Conservation (phyloP, 371 early-diverging fungal species). For the Saksenaea oblongispora region DNA sequence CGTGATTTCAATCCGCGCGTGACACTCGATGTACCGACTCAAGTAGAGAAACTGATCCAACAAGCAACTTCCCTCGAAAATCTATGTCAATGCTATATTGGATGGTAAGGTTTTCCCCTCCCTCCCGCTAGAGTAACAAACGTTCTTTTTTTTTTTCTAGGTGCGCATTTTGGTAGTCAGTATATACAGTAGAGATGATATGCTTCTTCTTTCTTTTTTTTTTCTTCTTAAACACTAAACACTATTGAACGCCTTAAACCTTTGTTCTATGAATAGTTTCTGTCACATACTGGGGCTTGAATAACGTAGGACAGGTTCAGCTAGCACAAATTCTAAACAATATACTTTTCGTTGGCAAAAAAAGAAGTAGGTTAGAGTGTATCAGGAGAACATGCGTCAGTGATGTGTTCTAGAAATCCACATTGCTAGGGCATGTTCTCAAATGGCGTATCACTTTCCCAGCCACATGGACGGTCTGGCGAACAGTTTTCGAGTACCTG, state of each 20-base stretch:
- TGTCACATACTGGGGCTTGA: neutral
- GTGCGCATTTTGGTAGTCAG: constrained; percentile 25
- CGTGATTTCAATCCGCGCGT: constrained; percentile 88
- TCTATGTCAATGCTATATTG: constrained; percentile 93
- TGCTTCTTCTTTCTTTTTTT: neutral
- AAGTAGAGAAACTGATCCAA: constrained; percentile 92
- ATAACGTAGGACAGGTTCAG: neutral
- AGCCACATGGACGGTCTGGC: no score
- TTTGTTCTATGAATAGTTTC: neutral
- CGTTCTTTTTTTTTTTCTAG: neutral
- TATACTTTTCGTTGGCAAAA: no score
- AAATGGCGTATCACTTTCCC: no score
- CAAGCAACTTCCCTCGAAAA: constrained; percentile 96
- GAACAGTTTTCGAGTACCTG: no score
- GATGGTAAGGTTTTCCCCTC: constrained; percentile 80
- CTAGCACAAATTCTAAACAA: no score
- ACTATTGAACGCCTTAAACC: neutral
- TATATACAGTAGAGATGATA: neutral
- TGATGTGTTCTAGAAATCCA: no score
- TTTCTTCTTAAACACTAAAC: no score
- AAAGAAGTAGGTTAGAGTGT: no score
- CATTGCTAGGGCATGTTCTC: no score
- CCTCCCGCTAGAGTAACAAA: neutral
- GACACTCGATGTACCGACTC: constrained; percentile 82
- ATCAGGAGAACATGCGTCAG: no score